Evolutionary conservation across 768 basidiomycete genomes (phyloP).

Genomic region (Asterophora lycoperdoides): DNA sequence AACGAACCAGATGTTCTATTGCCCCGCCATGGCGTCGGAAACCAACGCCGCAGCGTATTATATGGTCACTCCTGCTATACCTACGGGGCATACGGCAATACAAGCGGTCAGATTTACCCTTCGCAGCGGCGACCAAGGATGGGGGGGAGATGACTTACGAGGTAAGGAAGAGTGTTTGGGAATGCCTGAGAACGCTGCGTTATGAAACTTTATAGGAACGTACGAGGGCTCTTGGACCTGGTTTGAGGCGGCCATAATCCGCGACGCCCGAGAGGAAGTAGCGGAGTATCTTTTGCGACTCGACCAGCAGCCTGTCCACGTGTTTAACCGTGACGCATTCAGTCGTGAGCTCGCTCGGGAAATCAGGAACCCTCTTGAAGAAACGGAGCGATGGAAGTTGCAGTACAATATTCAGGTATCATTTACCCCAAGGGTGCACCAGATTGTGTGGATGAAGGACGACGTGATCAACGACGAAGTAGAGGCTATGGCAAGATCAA

Average conservation of each 20-base stretch:
- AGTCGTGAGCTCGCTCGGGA: slow-evolving; percentile 2
- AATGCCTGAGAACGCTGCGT: neutral
- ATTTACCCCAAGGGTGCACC: slow-evolving; percentile 11
- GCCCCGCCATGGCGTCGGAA: no score
- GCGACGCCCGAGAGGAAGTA: slow-evolving; percentile 6
- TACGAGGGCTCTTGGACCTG: slow-evolving; percentile 29
- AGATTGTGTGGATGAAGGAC: slow-evolving; percentile 22
- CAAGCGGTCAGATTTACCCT: slow-evolving; percentile 20
- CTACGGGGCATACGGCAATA: slow-evolving; percentile 11
- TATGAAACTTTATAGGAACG: slow-evolving; percentile 20
- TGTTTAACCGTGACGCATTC: slow-evolving; percentile 5
- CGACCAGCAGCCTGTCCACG: neutral
- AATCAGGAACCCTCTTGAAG: slow-evolving; percentile 12
- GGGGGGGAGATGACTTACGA: slow-evolving; percentile 21
- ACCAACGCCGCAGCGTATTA: slow-evolving; percentile 15
- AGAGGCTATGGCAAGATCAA: slow-evolving; percentile 11
- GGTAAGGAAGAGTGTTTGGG: no score
- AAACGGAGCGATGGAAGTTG: slow-evolving; percentile 19
- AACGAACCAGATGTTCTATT: no score
- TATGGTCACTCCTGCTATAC: slow-evolving; percentile 19
- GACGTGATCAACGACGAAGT: slow-evolving; percentile 8
- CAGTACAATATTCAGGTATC: slow-evolving; percentile 29
- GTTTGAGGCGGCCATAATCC: slow-evolving; percentile 31
- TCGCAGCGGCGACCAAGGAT: slow-evolving; percentile 27
- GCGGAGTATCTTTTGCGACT: neutral